Base-by-base conservation (phyloP, 345 rosid genomes). In the Acer saccharum region DNA sequence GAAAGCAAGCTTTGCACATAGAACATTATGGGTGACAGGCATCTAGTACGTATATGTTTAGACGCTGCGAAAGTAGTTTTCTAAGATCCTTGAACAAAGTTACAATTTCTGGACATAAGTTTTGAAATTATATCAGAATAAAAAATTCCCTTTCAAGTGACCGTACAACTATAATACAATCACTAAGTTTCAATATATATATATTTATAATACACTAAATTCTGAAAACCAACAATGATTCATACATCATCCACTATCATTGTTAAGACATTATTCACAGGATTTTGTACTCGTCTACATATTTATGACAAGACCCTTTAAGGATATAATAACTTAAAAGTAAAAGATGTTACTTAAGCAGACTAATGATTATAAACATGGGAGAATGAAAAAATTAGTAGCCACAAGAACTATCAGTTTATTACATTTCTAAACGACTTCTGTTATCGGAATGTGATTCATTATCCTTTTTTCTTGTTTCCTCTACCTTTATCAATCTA, bases 361-460 rank as follows among this genome's bases (percentile, higher is more conserved):
- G 55, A 50, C 55, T 50, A 50, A 3, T 35, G 16, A 11, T 50
- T 50, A 11, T 11, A 50, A 11, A 13, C 54, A 50, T 50, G 6
- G 4, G 2, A 50, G 54, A 50, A 50, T 11, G 54, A 13, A 50
- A 50, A 50, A 50, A 12, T 50, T 50, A 50, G 54, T 50, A 50
- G 54, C 54, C 17, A 50, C 54, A 50, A 50, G 16, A 50, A 50
- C 55, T 7, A 43, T 13, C 55, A 14, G 55, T 25, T 61, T 20
- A n/a, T n/a, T 20, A 43, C 46, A 6, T 61, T 20, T 61, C 23
- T 20, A 9, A 61, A 21, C 12, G 3, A 25, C 32, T 2, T 25
- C 23, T 11, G 29, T 27, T 71, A 21, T 50, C 13, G 16, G 10
- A 13, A 72, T 72, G 54, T 64, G 16, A 75, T 75, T 81, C 50